Percentiles rank a stretch among this genome's conserved stretches.
These are phyloP conservation scores for Globisporangium mamillatum DNA, from an alignment of 352 stramenopile species.

Conservation along the genomic window DNA sequence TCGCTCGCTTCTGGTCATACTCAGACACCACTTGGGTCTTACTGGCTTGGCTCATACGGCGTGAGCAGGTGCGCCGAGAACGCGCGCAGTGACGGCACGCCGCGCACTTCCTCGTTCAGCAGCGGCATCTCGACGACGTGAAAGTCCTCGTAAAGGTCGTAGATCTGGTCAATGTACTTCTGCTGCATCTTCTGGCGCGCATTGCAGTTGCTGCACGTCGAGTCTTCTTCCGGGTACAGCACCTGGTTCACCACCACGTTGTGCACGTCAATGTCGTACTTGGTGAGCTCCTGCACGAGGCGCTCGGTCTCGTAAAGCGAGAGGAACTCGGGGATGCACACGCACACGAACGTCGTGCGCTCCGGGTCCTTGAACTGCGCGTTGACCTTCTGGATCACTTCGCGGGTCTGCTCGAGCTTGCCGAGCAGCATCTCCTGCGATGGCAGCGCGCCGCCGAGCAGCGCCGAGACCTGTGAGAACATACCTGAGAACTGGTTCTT, in stretches of 20 bases:
- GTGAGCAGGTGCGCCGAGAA: slow-evolving; percentile 96
- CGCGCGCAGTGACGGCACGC: slow-evolving; percentile 90
- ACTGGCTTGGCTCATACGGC: slow-evolving; percentile 79
- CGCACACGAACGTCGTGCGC: slow-evolving; percentile 98
- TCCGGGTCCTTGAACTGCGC: slow-evolving; percentile 98
- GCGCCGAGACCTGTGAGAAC: slow-evolving; percentile 81
- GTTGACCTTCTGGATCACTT: slow-evolving; percentile 99
- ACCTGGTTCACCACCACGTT: slow-evolving; percentile 99
- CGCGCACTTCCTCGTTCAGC: slow-evolving; percentile 97
- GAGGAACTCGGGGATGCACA: slow-evolving; percentile 99
- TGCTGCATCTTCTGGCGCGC: slow-evolving; percentile 99
- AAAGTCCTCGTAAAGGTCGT: slow-evolving; percentile 99
- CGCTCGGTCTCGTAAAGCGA: slow-evolving; percentile 99
- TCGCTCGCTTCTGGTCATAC: background rate
- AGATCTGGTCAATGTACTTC: slow-evolving; percentile 99
- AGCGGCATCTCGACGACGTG: slow-evolving; percentile 99
- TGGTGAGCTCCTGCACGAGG: slow-evolving; percentile 98
- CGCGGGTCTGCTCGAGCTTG: slow-evolving; percentile 94
- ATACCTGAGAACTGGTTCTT: slow-evolving; percentile 91
- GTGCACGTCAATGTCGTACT: slow-evolving; percentile 99
- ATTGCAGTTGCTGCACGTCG: slow-evolving; percentile 91
- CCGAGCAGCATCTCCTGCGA: slow-evolving; percentile 94
- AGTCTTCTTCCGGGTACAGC: slow-evolving; percentile 86
- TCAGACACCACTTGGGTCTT: too few relatives aligned
- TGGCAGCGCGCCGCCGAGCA: slow-evolving; percentile 69